phyloP scores from a whole-genome alignment of 257 asterid genomes.

The Cruciata laevipes region DNA sequence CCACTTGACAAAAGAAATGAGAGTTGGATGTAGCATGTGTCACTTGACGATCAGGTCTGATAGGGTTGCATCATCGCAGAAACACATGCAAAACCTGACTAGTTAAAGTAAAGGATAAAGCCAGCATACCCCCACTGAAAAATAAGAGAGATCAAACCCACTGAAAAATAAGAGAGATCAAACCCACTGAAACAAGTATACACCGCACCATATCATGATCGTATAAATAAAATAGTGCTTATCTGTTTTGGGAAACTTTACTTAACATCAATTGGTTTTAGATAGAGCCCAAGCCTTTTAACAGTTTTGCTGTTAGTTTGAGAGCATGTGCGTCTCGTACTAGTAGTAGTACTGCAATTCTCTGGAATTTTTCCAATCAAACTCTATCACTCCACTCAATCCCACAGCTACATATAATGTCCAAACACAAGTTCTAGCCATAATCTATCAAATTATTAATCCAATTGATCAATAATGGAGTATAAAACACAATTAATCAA shows the following conservation, averaged over 20 bases:
- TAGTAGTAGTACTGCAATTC: background rate
- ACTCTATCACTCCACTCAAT: background rate
- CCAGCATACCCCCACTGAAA: background rate
- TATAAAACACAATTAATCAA: background rate
- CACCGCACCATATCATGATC: background rate
- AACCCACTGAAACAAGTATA: background rate
- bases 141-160: background rate
- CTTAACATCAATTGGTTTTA: background rate
- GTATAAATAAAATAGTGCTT: background rate
- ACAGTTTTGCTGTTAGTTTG: background rate
- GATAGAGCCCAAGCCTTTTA: background rate
- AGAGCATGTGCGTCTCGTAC: background rate
- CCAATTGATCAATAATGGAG: no score
- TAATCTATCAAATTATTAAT: no score
- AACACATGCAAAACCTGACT: background rate
- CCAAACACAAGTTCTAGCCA: background rate
- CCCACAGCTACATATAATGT: background rate
- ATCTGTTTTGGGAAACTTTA: background rate
- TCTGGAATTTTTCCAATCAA: background rate
- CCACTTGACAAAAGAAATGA: background rate
- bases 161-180: background rate
- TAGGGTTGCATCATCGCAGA: background rate
- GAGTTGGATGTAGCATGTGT: background rate
- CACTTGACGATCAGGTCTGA: background rate
- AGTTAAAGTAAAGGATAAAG: background rate